phyloP scores from a whole-genome alignment of 495 filamentous ascomycete genomes.

The Neurospora sp. region DNA sequence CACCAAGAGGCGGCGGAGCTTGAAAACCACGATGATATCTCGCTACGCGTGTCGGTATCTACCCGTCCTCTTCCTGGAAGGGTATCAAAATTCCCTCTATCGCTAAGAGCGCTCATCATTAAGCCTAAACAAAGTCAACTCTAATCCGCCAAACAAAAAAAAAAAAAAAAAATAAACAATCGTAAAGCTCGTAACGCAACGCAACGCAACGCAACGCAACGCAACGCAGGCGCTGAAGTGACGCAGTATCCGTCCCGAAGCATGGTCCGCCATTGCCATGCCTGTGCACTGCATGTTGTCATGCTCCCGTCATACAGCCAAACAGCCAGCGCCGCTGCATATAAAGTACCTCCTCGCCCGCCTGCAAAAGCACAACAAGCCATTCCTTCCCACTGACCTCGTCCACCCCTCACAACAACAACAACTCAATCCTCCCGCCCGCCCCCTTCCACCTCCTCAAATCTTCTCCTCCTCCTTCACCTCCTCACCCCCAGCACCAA shows the following conservation, averaged over 20 bases:
- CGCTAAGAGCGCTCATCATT: not conserved
- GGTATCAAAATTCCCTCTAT: not conserved
- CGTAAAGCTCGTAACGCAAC: too few species aligned
- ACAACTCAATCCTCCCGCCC: not conserved
- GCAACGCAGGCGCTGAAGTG: not conserved
- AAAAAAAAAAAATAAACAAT: not conserved
- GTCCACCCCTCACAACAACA: not conserved
- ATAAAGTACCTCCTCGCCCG: not conserved
- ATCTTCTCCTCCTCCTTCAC: constrained; percentile 26
- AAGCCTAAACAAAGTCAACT: not conserved
- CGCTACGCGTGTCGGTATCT: not conserved
- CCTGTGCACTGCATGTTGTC: not conserved
- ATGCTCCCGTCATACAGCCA: not conserved
- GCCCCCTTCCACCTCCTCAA: not conserved
- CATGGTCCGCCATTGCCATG: not conserved
- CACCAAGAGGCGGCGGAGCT: not conserved
- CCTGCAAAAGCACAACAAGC: not conserved
- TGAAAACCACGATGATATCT: not conserved
- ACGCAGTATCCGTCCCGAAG: not conserved
- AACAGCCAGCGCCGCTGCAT: not conserved
- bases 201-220: not conserved
- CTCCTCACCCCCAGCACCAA: constrained; percentile 29
- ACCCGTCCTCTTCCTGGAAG: not conserved
- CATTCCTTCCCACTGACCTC: not conserved
- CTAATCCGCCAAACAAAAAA: not conserved